A percentile compares a stretch with the other conserved stretches of the same genome.
Evolutionary conservation across 768 basidiomycete genomes (phyloP).

Genomic region (Inosperma sp.): DNA sequence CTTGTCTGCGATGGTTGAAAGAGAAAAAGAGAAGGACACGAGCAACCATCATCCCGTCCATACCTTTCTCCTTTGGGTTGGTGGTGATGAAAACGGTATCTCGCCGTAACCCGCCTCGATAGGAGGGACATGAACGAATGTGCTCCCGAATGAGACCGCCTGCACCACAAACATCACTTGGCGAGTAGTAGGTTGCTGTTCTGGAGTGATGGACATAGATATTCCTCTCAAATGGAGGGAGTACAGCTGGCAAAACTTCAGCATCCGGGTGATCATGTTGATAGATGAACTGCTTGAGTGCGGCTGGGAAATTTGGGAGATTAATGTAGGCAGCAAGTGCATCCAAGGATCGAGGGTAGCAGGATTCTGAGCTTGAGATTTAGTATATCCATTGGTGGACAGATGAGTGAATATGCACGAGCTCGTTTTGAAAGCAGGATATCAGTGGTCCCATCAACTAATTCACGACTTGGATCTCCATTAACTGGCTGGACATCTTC

Average conservation of each 20-base stretch:
- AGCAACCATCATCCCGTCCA: conserved; percentile 22
- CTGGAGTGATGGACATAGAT: conserved; percentile 24
- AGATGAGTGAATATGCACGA: no score
- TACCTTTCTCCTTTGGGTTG: conserved; percentile 14
- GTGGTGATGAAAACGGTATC: conserved; percentile 25
- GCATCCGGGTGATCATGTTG: conserved; percentile 6
- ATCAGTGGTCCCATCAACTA: no score
- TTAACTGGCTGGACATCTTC: background rate
- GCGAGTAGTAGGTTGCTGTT: conserved; percentile 20
- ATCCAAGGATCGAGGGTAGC: no score
- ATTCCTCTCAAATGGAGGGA: conserved; percentile 9
- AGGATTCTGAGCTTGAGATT: no score
- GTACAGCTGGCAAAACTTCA: background rate
- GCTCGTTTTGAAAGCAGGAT: no score
- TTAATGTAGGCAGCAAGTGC: no score
- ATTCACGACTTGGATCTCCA: background rate
- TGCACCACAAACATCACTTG: conserved; percentile 23
- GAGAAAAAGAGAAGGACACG: conserved; percentile 26
- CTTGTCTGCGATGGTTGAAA: conserved; percentile 14
- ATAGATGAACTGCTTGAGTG: conserved; percentile 12
- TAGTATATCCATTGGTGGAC: no score
- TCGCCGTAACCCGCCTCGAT: conserved; percentile 14
- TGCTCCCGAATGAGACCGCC: conserved; percentile 23
- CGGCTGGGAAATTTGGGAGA: conserved; percentile 10
- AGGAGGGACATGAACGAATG: conserved; percentile 21